These are phyloP conservation scores for Claviceps citrina DNA, from an alignment of 2,329 filamentous ascomycete species.

Conservation along the genomic window DNA sequence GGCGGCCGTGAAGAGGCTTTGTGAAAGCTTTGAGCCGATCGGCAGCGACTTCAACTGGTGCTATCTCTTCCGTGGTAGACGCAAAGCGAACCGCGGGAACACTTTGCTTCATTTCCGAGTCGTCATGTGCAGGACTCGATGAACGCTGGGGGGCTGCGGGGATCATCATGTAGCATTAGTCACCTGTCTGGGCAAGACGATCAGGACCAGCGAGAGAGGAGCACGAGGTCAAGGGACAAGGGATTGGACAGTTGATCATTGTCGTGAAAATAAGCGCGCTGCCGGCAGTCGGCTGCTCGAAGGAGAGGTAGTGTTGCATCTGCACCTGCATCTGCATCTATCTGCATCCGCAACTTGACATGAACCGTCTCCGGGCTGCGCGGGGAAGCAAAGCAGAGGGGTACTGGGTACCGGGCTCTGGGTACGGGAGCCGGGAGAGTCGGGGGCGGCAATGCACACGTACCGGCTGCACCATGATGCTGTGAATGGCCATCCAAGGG, in stretches of 20 bases:
- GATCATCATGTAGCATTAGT: not conserved
- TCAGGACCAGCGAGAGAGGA: not conserved
- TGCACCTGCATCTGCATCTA: too few species aligned
- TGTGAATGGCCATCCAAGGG: conserved; percentile 5
- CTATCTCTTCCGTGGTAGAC: conserved; percentile 54
- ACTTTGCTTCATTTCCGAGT: conserved; percentile 11
- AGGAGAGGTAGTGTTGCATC: not conserved
- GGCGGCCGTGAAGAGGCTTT: conserved; percentile 54
- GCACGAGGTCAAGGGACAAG: not conserved
- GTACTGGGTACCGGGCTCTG: not conserved
- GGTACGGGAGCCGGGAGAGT: conserved; percentile 4
- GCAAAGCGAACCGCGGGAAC: conserved; percentile 53
- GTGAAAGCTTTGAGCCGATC: conserved; percentile 60
- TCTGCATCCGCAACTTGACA: too few species aligned
- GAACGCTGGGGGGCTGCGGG: conserved; percentile 1
- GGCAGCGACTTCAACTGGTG: conserved; percentile 28
- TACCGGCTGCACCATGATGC: conserved; percentile 7
- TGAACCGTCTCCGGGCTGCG: not conserved
- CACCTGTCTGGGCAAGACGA: not conserved
- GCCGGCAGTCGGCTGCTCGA: too few species aligned
- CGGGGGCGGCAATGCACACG: conserved; percentile 5
- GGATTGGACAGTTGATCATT: not conserved
- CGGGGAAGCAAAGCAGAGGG: not conserved
- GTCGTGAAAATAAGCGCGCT: not conserved
- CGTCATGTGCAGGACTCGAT: conserved; percentile 1